Evolutionary conservation across 441 rosid species (phyloP).

Genomic region (Iberis amara): DNA sequence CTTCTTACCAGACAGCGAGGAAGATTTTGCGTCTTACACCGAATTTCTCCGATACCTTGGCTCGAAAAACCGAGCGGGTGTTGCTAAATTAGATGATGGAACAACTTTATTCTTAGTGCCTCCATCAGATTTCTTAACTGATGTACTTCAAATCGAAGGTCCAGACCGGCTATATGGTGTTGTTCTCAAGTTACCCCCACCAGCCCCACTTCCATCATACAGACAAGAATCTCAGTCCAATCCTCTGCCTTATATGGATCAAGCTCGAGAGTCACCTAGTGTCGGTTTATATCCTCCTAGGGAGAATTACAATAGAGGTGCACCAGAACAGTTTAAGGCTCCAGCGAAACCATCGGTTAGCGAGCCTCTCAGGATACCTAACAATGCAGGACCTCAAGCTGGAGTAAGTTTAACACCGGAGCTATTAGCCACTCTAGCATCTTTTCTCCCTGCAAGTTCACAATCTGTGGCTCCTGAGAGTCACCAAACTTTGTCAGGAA

Average conservation of each 20-base stretch:
- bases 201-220: constrained; percentile 40
- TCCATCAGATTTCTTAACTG: constrained; percentile 84
- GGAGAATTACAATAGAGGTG: constrained; percentile 47
- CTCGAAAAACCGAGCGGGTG: constrained; percentile 91
- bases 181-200: constrained; percentile 70
- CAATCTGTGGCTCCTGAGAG: constrained; percentile 43
- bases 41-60: constrained; percentile 94
- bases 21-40: constrained; percentile 93
- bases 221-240: constrained; percentile 44
- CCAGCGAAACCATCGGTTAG: constrained; percentile 36
- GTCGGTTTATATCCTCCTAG: constrained; percentile 37
- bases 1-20: constrained; percentile 91
- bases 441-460: constrained; percentile 53
- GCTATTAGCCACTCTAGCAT: constrained; percentile 64
- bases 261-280: constrained; percentile 40
- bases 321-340: constrained; percentile 46
- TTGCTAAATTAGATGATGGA: constrained; percentile 92
- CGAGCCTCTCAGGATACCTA: constrained; percentile 30
- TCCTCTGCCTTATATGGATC: constrained; percentile 41
- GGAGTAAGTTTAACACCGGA: constrained; percentile 75
- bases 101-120: constrained; percentile 91
- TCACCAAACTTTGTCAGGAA: constrained; percentile 39
- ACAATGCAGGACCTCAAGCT: constrained; percentile 38
- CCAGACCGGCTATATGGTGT: constrained; percentile 96
- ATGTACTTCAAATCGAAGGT: constrained; percentile 67